Base-by-base conservation (phyloP, 768 basidiomycete species). In the Suillus bovinus region DNA sequence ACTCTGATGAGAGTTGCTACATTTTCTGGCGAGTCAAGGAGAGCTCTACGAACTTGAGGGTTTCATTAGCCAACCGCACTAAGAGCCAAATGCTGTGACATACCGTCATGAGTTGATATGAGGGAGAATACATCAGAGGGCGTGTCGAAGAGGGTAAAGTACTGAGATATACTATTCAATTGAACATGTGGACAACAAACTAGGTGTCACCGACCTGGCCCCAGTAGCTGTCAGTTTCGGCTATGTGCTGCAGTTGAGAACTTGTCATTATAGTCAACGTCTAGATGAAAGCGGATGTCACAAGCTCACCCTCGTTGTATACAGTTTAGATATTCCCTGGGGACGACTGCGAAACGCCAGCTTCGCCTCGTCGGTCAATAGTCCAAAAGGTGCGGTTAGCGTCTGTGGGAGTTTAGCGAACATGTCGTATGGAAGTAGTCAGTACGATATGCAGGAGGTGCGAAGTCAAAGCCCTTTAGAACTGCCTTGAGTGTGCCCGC, bases 51-150 rank as follows among this genome's bases (percentile, higher is more conserved):
- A 67, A 97, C 94, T 96, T 46, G 64, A 61, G 50, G 38, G 22
- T 34, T 29, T 64, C 22, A 59, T 68, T 47, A 70, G 65, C 33
- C 33, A 33, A 34, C 29, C 34, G 38, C 36, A 39, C 34, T n/a
- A 63, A 56, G 24, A 58, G 54, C 27, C 64, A 39, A 22, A 50
- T 63, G 36, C 5, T 47, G 55, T 31, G 34, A 79, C 90, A 64
- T 78, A 94, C 93, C 84, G 71, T 96, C 93, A 67, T 93, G 86
- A 1, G 91, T 86, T 3, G 91, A 87, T 67, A 96, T 89, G 57
- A 96, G 84, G 17, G 94, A 91, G 76, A 93, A 95, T 41, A 95
- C 93, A 67, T 96, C 94, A 0, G 93, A 91, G 1, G 92, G 85
- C 9, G 92, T 90, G 78, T 96, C 93, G 72, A 96, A 96, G 20